A percentile compares a stretch with the other conserved stretches of the same genome.
Evolutionary conservation across 495 filamentous ascomycete genomes (phyloP).

Genomic region (Thermothielavioides terrestris): DNA sequence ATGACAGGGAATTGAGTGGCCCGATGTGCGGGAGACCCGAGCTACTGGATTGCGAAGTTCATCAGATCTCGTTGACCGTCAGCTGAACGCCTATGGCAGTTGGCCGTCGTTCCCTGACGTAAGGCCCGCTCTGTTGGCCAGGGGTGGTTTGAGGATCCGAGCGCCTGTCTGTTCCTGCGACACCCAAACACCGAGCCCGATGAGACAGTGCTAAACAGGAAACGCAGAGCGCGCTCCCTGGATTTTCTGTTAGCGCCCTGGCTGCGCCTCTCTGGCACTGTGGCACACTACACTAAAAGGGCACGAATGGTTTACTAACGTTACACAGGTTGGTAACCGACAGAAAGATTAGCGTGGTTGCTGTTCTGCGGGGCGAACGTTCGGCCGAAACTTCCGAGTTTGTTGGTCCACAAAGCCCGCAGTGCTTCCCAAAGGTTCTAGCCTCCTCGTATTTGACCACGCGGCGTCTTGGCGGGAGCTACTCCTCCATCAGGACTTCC

Average conservation of each 20-base stretch:
- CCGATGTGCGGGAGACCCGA: slow-evolving; percentile 1
- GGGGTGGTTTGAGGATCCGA: not conserved
- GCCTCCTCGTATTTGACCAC: not conserved
- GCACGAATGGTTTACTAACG: too few species aligned
- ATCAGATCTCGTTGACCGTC: not conserved
- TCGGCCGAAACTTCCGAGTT: too few species aligned
- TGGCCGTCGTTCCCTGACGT: not conserved
- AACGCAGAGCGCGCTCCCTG: not conserved
- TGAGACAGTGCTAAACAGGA: not conserved
- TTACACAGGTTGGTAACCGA: too few species aligned
- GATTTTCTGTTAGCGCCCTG: slow-evolving; percentile 1
- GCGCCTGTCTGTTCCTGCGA: too few species aligned
- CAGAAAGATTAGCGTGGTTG: too few species aligned
- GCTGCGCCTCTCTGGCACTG: too few species aligned
- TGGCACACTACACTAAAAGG: too few species aligned
- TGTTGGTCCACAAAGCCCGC: too few species aligned
- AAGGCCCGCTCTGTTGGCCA: slow-evolving; percentile 3
- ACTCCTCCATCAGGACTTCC: too few species aligned
- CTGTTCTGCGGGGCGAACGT: slow-evolving; percentile 4
- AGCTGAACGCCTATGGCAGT: not conserved
- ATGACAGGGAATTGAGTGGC: too few species aligned
- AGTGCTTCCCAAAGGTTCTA: not conserved
- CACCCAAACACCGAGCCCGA: too few species aligned
- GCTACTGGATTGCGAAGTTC: not conserved
- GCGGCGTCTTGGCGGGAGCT: not conserved